These are phyloP conservation scores for Borealophlyctis nickersoniae DNA, from an alignment of 192 early-diverging fungal species.

Conservation along the genomic window DNA sequence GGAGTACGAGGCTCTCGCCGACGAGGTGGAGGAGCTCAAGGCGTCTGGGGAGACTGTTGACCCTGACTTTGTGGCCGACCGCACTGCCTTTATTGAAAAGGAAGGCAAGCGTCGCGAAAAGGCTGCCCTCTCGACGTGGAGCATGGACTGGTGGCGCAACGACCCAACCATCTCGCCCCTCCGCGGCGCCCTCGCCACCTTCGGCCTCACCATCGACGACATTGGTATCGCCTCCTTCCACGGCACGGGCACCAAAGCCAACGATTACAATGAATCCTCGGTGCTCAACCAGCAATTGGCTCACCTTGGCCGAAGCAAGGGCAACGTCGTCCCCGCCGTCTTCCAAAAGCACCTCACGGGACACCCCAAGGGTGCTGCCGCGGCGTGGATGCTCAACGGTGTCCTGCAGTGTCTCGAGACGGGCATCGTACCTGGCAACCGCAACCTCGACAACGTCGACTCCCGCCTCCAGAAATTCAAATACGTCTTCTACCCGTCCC, in stretches of 20 bases:
- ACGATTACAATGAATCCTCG: slow-evolving; percentile 91
- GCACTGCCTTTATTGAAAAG: slow-evolving; percentile 54
- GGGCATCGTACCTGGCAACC: slow-evolving; percentile 88
- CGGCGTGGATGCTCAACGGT: slow-evolving; percentile 96
- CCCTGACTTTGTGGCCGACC: slow-evolving; percentile 43
- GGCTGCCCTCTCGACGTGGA: slow-evolving; percentile 71
- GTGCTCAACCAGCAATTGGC: slow-evolving; percentile 81
- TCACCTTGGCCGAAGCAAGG: slow-evolving; percentile 81
- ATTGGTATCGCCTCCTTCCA: slow-evolving; percentile 94
- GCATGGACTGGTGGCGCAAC: slow-evolving; percentile 74
- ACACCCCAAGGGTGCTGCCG: slow-evolving; percentile 95
- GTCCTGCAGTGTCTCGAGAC: slow-evolving; percentile 79
- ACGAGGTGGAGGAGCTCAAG: slow-evolving; percentile 62
- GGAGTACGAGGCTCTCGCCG: slow-evolving; percentile 67
- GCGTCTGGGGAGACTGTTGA: slow-evolving; percentile 34
- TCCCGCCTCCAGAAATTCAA: slow-evolving; percentile 70
- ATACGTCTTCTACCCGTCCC: slow-evolving; percentile 77
- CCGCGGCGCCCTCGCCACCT: slow-evolving; percentile 82
- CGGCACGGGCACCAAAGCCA: slow-evolving; percentile 89
- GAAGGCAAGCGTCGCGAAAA: slow-evolving; percentile 53
- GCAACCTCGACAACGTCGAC: slow-evolving; percentile 85
- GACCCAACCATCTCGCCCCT: slow-evolving; percentile 76
- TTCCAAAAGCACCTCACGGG: slow-evolving; percentile 95
- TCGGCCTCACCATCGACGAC: slow-evolving; percentile 87
- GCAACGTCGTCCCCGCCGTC: slow-evolving; percentile 73